phyloP scores from a whole-genome alignment of 2,329 filamentous ascomycete genomes.

The Aspergillus tamarii region DNA sequence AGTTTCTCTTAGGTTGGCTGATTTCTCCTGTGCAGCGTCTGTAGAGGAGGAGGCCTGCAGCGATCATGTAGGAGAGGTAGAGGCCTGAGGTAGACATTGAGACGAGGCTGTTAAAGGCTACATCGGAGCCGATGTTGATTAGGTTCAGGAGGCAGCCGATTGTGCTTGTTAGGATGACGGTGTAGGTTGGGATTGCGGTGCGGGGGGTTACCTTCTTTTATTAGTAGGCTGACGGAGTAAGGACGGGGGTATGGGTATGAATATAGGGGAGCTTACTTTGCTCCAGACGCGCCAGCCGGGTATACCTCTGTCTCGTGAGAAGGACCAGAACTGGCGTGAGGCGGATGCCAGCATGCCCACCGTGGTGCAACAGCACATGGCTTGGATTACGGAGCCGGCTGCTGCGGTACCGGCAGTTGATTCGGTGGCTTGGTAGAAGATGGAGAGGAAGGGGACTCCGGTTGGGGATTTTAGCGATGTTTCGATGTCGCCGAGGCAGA shows the following conservation, averaged over 20 bases:
- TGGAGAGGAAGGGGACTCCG: constrained; percentile 40
- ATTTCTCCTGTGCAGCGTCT: constrained; percentile 29
- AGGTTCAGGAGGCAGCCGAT: constrained; percentile 34
- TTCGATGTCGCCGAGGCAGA: constrained; percentile 41
- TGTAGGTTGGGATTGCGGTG: constrained; percentile 32
- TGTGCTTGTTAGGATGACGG: constrained; percentile 29
- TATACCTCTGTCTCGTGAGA: constrained; percentile 31
- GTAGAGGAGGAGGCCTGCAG: constrained; percentile 30
- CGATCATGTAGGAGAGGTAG: constrained; percentile 35
- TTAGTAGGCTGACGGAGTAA: no score
- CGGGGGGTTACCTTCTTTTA: constrained; percentile 23
- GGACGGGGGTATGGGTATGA: not conserved
- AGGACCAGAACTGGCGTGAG: constrained; percentile 44
- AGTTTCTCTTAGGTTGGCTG: constrained; percentile 14
- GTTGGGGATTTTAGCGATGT: constrained; percentile 28
- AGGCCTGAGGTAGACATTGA: constrained; percentile 38
- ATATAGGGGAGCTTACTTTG: constrained; percentile 18
- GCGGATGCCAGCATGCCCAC: constrained; percentile 47
- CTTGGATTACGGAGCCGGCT: constrained; percentile 31
- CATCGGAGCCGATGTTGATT: constrained; percentile 38
- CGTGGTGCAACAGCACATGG: constrained; percentile 33
- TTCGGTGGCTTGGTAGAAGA: constrained; percentile 36
- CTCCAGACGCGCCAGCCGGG: constrained; percentile 34
- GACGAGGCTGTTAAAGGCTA: constrained; percentile 38
- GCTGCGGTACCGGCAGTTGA: constrained; percentile 29